Percentiles rank a stretch among this genome's conserved stretches.
These are phyloP conservation scores for Lactuca sativa DNA, from an alignment of 129 eudicot genomes.

Conservation along the genomic window DNA sequence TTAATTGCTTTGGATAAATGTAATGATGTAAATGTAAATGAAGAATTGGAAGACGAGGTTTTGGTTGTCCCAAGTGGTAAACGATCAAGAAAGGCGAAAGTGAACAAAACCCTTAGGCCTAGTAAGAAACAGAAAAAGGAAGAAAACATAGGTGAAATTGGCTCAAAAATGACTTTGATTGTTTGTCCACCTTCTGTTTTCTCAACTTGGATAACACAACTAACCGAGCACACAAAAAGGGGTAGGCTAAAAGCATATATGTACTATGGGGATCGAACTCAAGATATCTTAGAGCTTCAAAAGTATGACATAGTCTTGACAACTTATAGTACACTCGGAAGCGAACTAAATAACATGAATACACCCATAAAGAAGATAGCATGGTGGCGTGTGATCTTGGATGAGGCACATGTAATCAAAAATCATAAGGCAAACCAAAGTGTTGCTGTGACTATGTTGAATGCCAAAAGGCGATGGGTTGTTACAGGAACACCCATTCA, in stretches of 20 bases:
- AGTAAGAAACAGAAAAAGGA: slow-evolving; percentile 48
- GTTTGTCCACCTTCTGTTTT: slow-evolving; percentile 91
- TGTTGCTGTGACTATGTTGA: slow-evolving; percentile 58
- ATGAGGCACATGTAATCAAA: slow-evolving; percentile 91
- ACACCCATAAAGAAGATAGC: slow-evolving; percentile 68
- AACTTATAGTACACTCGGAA: slow-evolving; percentile 65
- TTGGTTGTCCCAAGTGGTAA: slow-evolving; percentile 29
- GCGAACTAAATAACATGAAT: slow-evolving; percentile 29
- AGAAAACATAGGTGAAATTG: slow-evolving; percentile 3
- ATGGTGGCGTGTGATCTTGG: slow-evolving; percentile 90
- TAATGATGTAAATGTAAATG: slow-evolving; percentile 16
- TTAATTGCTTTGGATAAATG: slow-evolving; percentile 72
- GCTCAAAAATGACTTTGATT: slow-evolving; percentile 55
- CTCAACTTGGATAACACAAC: slow-evolving; percentile 75
- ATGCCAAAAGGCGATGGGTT: slow-evolving; percentile 78
- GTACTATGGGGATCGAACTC: slow-evolving; percentile 83
- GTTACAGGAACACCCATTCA: slow-evolving; percentile 96
- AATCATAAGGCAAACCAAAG: slow-evolving; percentile 62
- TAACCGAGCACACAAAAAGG: slow-evolving; percentile 57
- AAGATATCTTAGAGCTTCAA: slow-evolving; percentile 55
- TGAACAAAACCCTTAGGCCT: slow-evolving; percentile 19
- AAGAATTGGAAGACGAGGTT: slow-evolving; percentile 26
- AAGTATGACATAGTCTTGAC: slow-evolving; percentile 78
- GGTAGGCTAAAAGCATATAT: slow-evolving; percentile 61
- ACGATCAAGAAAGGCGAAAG: slow-evolving; percentile 51